Base-by-base conservation (phyloP, 2,329 filamentous ascomycete genomes). In the Fusarium annulatum region DNA sequence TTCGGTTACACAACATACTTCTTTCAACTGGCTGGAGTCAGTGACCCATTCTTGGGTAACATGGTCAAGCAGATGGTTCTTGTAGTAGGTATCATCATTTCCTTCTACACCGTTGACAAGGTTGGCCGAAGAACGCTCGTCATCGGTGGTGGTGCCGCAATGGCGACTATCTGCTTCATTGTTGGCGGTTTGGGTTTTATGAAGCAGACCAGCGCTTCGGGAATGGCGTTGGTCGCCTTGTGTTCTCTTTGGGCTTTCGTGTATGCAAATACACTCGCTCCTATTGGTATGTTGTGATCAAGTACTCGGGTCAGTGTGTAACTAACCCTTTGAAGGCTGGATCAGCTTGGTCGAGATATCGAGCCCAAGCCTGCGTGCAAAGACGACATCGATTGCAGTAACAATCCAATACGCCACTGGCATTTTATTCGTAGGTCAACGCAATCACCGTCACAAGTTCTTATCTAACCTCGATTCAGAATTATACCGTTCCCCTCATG, bases 31-130 rank as follows among this genome's bases (percentile, higher is more conserved):
- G 48, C 48, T 10, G 48, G 48, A 26, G 48, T 52, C 30, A 34
- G 30, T 36, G 48, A 52, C 19, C 48, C 48, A 11, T 52, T 52
- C 19, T 3, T 52, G n/a, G 30, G 48, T 2, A 52, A 52, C 30
- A 52, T 52, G 30, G 48, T 52, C 16, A 52, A 52, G n/a, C 48
- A 36, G n/a, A 52, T 36, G 48, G 48, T 52, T 36, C 48, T 52
- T 26, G 30, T 52, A 19, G n/a, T 52, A 19, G 48, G 48, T 3
- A 52, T 52, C n/a, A 36, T 52, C 30, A 52, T 52, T 34, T 52
- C 48, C 1, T 52, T 52, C 11, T 52, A 52, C 48, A 52, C 48
- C 5, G 48, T 52, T 23, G 48, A 52, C 5, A 52, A 52, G 11
- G 21, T 52, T 19, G 48, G 30, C 5, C 30, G 48, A 23, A 12